Evolutionary conservation across 768 basidiomycete species (phyloP).

Genomic region (Boletus edulis): DNA sequence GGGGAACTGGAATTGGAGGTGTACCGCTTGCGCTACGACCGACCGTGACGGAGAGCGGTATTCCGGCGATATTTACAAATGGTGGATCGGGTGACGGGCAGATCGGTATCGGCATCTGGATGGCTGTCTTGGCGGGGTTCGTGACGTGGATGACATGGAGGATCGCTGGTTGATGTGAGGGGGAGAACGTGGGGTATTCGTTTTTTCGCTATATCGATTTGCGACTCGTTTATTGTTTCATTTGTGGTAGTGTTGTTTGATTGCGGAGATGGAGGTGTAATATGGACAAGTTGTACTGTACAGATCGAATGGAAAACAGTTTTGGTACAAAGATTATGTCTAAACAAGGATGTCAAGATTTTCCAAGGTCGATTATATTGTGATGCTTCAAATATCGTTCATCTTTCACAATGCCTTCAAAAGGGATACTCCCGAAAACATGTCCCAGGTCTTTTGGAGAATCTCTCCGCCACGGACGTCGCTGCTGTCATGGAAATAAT

Average conservation of each 20-base stretch:
- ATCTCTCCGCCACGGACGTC: conserved; percentile 16
- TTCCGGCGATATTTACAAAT: conserved; percentile 7
- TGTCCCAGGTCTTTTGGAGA: conserved; percentile 16
- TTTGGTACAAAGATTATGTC: no score
- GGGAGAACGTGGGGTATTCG: no score
- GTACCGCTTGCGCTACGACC: conserved; percentile 29
- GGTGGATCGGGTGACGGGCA: conserved; percentile 13
- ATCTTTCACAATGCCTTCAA: conserved; percentile 5
- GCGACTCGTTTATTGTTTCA: not conserved
- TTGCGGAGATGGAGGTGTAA: no score
- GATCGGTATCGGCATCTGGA: conserved; percentile 20
- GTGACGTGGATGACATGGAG: conserved; percentile 21
- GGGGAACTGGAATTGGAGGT: conserved; percentile 26
- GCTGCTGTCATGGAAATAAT: conserved; percentile 26
- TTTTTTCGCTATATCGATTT: not conserved
- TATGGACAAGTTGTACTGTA: no score
- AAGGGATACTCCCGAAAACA: conserved; percentile 16
- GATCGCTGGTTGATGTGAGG: conserved; percentile 7
- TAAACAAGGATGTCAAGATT: no score
- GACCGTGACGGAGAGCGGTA: conserved; percentile 8
- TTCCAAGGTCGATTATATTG: no score
- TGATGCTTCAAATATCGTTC: no score
- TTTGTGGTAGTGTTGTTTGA: conserved; percentile 4
- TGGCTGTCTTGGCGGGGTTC: conserved; percentile 5
- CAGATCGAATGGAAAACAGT: no score